These are phyloP conservation scores for Ophiostoma populinum DNA, from an alignment of 2,329 filamentous ascomycete species.

Conservation along the genomic window DNA sequence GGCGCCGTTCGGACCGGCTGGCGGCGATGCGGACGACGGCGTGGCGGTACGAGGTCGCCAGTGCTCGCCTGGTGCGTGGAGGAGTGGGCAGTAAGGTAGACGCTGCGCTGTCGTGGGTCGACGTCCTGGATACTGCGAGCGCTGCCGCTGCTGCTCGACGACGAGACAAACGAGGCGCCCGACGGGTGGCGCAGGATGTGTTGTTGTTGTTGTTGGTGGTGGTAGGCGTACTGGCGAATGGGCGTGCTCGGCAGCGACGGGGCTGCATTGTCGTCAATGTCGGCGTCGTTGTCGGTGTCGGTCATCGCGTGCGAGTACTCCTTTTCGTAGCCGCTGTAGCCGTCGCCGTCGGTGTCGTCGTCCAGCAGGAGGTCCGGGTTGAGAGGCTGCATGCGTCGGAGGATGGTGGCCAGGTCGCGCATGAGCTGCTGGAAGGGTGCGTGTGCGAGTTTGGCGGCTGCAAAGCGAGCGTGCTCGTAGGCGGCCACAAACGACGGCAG, in stretches of 20 bases:
- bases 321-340: conserved; percentile 16
- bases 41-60: too few species aligned
- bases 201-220: conserved; percentile 1
- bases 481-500: conserved; percentile 49
- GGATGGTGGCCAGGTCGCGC: conserved; percentile 64
- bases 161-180: neutral
- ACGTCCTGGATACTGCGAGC: neutral
- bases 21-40: too few species aligned
- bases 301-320: conserved; percentile 11
- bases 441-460: conserved; percentile 49
- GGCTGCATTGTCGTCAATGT: conserved; percentile 30
- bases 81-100: too few species aligned
- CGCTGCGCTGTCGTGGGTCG: neutral
- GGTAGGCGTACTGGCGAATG: conserved; percentile 23
- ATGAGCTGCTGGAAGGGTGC: conserved; percentile 61
- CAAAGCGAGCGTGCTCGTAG: conserved; percentile 81
- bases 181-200: neutral
- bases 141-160: neutral
- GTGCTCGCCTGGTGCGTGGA: too few species aligned
- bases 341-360: conserved; percentile 11
- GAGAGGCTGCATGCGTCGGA: conserved; percentile 56
- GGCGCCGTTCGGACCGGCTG: neutral
- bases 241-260: conserved; percentile 29
- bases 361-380: conserved; percentile 32
- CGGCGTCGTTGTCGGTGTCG: conserved; percentile 19